Base-by-base conservation (phyloP, 768 basidiomycete genomes). In the Suillus subalutaceus region DNA sequence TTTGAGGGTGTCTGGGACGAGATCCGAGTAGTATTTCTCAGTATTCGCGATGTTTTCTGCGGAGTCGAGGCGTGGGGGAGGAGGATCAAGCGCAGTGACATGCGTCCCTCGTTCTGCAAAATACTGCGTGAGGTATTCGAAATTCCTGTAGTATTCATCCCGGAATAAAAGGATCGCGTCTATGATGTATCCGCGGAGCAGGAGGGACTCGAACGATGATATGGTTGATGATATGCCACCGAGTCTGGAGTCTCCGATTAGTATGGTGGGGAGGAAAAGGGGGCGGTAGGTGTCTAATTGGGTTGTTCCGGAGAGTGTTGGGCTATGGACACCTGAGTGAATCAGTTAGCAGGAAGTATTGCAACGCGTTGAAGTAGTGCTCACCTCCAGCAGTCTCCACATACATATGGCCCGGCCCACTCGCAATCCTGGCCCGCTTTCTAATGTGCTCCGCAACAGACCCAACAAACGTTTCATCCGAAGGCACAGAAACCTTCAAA, bases 371-470 rank as follows among this genome's bases (percentile, higher is more conserved):
- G 41, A 32, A 13, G 16, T 7, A 70, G 70, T n/a, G 70, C 87
- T 83, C 77, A 94, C 96, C 97, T 86, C 97, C 97, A 16, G 96
- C 97, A 10, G 97, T 96, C 78, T 99, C 97, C 56, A 98, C 79
- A 72, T 91, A 98, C 83, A 96, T 85, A 71, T 90, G 86, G 3
- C 84, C 81, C 15, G 70, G 71, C 12, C 71, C 71, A 3, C 65
- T 69, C 26, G 71, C 60, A 5, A 73, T 69, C 43, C 38, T 68
- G 1, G 89, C 88, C 71, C 86, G 86, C 32, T 77, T 67, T 41
- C 83, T 81, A n/a, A 93, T 86, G 69, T 91, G 85, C 44, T 79
- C 78, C 3, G 89, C 83, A 35, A 97, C 80, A 3, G 90, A 82
- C 58, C 84, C 83, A 37, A 92, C 80, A 50, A 96, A 84, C 1